A percentile compares a stretch with the other conserved stretches of the same genome.
phyloP scores from a whole-genome alignment of 2,329 filamentous ascomycete genomes.

The Diaporthe aspalathi region DNA sequence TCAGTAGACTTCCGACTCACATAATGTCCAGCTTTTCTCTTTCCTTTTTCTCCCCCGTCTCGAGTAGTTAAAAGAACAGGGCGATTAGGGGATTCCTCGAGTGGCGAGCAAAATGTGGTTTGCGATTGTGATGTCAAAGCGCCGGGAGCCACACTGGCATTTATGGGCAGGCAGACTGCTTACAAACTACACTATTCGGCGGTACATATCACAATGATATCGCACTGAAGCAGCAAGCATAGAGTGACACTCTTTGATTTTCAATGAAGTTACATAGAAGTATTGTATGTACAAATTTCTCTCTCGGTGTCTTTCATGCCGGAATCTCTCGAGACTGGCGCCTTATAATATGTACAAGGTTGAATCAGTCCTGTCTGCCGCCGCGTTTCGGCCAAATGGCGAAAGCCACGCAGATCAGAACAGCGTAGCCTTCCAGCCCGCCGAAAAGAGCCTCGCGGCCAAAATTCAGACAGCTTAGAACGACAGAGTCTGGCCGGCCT shows the following conservation, averaged over 20 bases:
- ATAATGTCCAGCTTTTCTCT: too few relatives aligned
- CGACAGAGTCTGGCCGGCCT: conserved; percentile 53
- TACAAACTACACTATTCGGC: too few relatives aligned
- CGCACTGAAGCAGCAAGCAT: not conserved
- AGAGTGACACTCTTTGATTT: conserved; percentile 11
- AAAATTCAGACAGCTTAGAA: conserved; percentile 43
- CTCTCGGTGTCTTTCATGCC: conserved; percentile 16
- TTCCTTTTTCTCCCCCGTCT: too few relatives aligned
- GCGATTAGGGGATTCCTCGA: too few relatives aligned
- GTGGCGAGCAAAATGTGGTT: too few relatives aligned
- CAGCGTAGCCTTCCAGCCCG: conserved; percentile 11
- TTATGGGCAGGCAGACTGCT: too few relatives aligned
- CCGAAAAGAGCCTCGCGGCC: not conserved
- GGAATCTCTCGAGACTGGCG: conserved; percentile 13
- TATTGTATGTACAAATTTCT: conserved; percentile 28
- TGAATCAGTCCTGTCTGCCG: conserved; percentile 17
- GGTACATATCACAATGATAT: not conserved
- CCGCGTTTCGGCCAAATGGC: not conserved
- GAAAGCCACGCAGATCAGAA: not conserved
- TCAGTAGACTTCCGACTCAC: too few relatives aligned
- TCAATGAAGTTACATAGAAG: conserved; percentile 26
- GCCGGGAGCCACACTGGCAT: too few relatives aligned
- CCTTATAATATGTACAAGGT: conserved; percentile 34
- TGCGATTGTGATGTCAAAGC: too few relatives aligned
- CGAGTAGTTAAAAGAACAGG: too few relatives aligned